phyloP scores from a whole-genome alignment of 164 flowering plant species.

The Nymphaea thermarum region DNA sequence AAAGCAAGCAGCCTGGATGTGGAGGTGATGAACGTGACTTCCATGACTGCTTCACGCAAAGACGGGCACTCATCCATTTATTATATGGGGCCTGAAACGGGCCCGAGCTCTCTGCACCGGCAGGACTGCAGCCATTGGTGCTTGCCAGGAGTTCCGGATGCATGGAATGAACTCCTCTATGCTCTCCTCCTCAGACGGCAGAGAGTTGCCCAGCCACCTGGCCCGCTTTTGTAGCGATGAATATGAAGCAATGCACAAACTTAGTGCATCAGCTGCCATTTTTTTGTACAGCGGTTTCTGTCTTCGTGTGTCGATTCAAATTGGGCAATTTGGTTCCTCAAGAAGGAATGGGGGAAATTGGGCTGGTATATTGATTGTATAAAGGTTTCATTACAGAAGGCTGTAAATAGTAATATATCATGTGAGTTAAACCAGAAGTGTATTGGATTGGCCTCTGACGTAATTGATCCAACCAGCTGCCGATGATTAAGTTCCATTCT shows the following conservation, averaged over 20 bases:
- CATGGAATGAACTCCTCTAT: slow-evolving; percentile 82
- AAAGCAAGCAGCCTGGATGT: slow-evolving; percentile 13
- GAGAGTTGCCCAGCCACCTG: not conserved
- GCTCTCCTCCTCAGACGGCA: slow-evolving; percentile 38
- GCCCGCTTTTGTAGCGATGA: not conserved
- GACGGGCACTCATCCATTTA: slow-evolving; percentile 86
- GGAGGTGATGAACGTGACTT: slow-evolving; percentile 47
- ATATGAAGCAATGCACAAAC: not conserved
- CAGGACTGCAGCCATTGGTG: slow-evolving; percentile 99
- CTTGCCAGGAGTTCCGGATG: slow-evolving; percentile 90
- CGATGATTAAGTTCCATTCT: no score
- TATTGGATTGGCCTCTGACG: not conserved
- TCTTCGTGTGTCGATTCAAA: no score
- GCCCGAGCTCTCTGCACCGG: slow-evolving; percentile 53
- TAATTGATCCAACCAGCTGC: no score
- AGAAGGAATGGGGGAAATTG: not conserved
- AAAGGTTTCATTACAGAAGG: not conserved
- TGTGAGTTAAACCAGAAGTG: not conserved
- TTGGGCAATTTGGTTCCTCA: not conserved
- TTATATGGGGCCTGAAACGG: slow-evolving; percentile 31
- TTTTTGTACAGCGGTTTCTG: not conserved
- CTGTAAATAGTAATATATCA: no score
- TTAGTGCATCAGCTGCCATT: not conserved
- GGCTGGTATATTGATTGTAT: not conserved
- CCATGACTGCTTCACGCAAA: slow-evolving; percentile 58